Conservation (phyloP, 129 eudicot species). For the Centella asiatica region DNA sequence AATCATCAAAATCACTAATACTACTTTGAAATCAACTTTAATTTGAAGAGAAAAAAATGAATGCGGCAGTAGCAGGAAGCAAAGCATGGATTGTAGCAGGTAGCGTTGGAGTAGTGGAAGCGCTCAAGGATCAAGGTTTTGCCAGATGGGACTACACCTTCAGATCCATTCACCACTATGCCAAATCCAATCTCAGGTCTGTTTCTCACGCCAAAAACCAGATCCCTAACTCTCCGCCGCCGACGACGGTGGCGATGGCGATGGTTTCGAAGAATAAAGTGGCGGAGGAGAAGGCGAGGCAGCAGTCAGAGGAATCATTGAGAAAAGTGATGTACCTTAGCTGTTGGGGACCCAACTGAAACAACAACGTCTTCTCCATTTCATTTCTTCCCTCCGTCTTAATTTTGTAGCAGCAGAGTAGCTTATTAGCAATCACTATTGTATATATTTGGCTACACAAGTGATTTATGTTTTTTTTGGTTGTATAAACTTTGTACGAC, state of each 20-base stretch:
- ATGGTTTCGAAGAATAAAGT: neutral
- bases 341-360: too few relatives aligned
- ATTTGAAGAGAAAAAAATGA: neutral
- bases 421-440: too few relatives aligned
- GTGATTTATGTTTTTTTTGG: too few relatives aligned
- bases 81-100: slow-evolving; percentile 21
- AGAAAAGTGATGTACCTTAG: slow-evolving; percentile 20
- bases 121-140: slow-evolving; percentile 17
- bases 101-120: slow-evolving; percentile 16
- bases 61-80: neutral
- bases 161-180: slow-evolving; percentile 9
- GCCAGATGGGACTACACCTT: slow-evolving; percentile 19
- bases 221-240: neutral
- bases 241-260: neutral
- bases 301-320: slow-evolving; percentile 12
- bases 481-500: too few relatives aligned
- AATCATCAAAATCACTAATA: neutral
- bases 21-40: too few relatives aligned
- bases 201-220: slow-evolving; percentile 12
- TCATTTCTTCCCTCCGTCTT: too few relatives aligned
- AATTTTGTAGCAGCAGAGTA: too few relatives aligned
- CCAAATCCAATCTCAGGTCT: slow-evolving; percentile 13
- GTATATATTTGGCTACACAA: too few relatives aligned
- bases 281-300: neutral
- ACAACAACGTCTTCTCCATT: too few relatives aligned